Evolutionary conservation across 2,329 filamentous ascomycete species (phyloP).

Genomic region (Colletotrichum euphorbiae): DNA sequence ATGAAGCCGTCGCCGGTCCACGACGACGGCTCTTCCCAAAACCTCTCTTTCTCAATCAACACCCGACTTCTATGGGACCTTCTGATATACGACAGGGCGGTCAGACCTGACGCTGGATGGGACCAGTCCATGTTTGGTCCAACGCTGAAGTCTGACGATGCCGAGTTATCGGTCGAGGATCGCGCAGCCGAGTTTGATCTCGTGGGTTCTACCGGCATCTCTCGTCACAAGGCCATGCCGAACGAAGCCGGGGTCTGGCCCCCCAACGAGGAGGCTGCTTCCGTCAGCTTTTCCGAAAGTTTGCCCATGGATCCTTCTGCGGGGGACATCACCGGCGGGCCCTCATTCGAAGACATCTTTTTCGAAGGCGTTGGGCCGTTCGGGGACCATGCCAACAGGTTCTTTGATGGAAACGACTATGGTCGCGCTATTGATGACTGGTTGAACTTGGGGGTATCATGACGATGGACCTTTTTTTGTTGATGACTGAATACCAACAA

Average conservation of each 20-base stretch:
- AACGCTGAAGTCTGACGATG: slow-evolving; percentile 23
- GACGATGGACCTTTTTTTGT: not conserved
- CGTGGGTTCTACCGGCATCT: slow-evolving; percentile 53
- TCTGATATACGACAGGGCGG: slow-evolving; percentile 51
- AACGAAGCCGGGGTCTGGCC: slow-evolving; percentile 50
- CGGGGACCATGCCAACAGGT: slow-evolving; percentile 45
- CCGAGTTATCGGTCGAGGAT: slow-evolving; percentile 20
- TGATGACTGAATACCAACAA: too few relatives aligned
- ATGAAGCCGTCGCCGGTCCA: not conserved
- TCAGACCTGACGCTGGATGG: slow-evolving; percentile 40
- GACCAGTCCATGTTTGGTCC: slow-evolving; percentile 44
- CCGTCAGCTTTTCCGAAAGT: slow-evolving; percentile 17
- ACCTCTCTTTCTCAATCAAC: slow-evolving; percentile 47
- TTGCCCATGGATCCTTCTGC: not conserved
- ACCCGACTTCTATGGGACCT: slow-evolving; percentile 51
- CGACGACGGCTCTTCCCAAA: not conserved
- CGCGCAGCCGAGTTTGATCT: slow-evolving; percentile 49
- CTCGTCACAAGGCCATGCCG: slow-evolving; percentile 52
- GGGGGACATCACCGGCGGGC: slow-evolving; percentile 1
- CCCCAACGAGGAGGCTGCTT: slow-evolving; percentile 44
- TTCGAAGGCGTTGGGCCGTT: slow-evolving; percentile 42
- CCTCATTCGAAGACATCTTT: slow-evolving; percentile 40
- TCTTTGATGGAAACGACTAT: slow-evolving; percentile 51
- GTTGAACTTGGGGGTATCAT: slow-evolving; percentile 41
- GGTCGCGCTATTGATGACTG: slow-evolving; percentile 51